Evolutionary conservation across 495 filamentous ascomycete genomes (phyloP), one percentile per base, ranked within the genome.

Genomic region (Trichoderma virens): DNA sequence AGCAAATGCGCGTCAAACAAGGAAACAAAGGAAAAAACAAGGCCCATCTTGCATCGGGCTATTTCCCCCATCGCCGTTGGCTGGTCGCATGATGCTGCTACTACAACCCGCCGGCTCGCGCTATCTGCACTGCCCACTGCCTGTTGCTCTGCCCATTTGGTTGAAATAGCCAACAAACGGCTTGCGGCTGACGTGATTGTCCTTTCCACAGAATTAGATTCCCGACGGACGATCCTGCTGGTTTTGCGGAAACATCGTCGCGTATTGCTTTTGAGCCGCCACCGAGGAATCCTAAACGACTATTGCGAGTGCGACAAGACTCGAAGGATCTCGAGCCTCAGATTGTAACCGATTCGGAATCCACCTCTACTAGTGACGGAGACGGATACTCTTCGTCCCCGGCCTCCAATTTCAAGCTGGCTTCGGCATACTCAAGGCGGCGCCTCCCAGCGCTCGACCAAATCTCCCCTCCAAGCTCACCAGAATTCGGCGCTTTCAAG

Each of bases 401-500:
- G 25, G 51, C 51, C 27, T 28, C 51, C 23, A 56, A 56, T 16
- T 56, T 30, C 23, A 16, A 56, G 51, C 51, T 56, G 51, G 51
- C 51, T 56, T 28, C 51, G 9, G 30, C 25, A 28, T 56, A 56
- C 25, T 11, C 51, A 14, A 56, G 51, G 51, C 45, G 45, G 45
- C 51, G 51, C 51, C 51, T 25, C 51, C 27, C 25, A 25, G 51
- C 51, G 51, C 51, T 56, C 25, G 51, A 56, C 6, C 51, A 56
- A 6, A 56, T 56, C 23, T 56, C 51, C 2, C 51, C 51, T 56
- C 51, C 51, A 13, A 56, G 51, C 51, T 56, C 51, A 56, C 51
- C 51, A 56, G 51, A 56, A 56, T 28, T 25, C 16, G 51, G 51
- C 51, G 51, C 51, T 56, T 56, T 56, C 51, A 56, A 56, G 51